Percentiles rank a stretch among this genome's conserved stretches.
Conservation (phyloP, 441 rosid species). For the Sinapis alba region DNA sequence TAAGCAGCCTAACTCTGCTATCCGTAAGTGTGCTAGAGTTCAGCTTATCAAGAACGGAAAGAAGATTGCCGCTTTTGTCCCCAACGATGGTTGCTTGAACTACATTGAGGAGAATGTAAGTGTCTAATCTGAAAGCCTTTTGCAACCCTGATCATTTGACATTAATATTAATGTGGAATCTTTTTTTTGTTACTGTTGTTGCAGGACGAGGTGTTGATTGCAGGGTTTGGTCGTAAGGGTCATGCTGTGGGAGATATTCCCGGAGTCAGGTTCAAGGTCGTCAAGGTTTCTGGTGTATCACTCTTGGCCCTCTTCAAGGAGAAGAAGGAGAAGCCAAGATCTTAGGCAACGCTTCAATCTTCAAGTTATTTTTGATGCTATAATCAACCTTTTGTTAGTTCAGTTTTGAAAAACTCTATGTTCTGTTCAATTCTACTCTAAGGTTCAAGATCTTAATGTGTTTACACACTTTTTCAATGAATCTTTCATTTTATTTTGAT, state of each 20-base stretch:
- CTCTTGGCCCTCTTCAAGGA: slow-evolving; percentile 71
- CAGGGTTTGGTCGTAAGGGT: slow-evolving; percentile 64
- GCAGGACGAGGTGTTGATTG: slow-evolving; percentile 60
- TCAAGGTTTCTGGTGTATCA: slow-evolving; percentile 72
- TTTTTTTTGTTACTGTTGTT: neutral
- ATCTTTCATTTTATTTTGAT: neutral
- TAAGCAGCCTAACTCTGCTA: slow-evolving; percentile 71
- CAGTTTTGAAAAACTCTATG: neutral
- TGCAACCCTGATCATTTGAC: neutral
- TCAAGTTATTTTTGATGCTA: slow-evolving; percentile 19
- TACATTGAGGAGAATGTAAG: slow-evolving; percentile 64
- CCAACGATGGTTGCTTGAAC: slow-evolving; percentile 68
- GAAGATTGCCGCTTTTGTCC: slow-evolving; percentile 70
- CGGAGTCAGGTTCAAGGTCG: slow-evolving; percentile 71
- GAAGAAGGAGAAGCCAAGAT: slow-evolving; percentile 77
- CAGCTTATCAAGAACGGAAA: slow-evolving; percentile 65
- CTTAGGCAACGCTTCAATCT: slow-evolving; percentile 39
- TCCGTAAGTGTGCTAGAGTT: slow-evolving; percentile 63
- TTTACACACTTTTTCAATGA: neutral
- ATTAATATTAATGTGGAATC: neutral
- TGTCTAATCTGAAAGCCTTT: neutral
- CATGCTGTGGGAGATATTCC: slow-evolving; percentile 74
- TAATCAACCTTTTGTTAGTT: slow-evolving; percentile 14
- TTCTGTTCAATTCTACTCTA: neutral
- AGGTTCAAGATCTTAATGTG: slow-evolving; percentile 1